Evolutionary conservation across 129 eudicot genomes (phyloP).

Genomic region (Ambrosia artemisiifolia): DNA sequence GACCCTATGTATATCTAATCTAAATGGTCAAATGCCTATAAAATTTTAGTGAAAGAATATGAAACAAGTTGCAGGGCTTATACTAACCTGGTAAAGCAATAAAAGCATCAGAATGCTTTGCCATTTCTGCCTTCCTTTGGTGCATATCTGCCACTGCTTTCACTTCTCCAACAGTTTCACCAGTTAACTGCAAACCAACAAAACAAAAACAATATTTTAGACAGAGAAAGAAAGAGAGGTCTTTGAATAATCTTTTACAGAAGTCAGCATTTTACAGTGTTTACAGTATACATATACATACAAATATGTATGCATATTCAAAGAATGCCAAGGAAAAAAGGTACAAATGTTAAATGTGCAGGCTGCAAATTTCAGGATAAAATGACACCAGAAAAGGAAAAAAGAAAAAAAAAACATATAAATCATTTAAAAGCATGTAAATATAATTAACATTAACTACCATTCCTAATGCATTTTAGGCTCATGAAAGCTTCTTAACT

Average conservation of each 20-base stretch:
- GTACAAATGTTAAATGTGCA: constrained; percentile 35
- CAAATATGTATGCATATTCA: constrained; percentile 15
- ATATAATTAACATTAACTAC: background rate
- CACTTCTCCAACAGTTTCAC: constrained; percentile 98
- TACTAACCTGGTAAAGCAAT: constrained; percentile 96
- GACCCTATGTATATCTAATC: background rate
- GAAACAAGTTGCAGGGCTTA: constrained; percentile 24
- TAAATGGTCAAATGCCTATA: constrained; percentile 12
- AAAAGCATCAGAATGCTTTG: constrained; percentile 96
- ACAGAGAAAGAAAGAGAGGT: constrained; percentile 31
- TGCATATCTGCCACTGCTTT: constrained; percentile 99
- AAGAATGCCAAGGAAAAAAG: constrained; percentile 59
- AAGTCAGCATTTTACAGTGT: constrained; percentile 27
- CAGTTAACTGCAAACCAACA: constrained; percentile 75
- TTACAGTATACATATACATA: constrained; percentile 22
- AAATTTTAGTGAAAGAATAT: constrained; percentile 36
- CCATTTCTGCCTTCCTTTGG: constrained; percentile 99
- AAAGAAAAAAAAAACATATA: constrained; percentile 23
- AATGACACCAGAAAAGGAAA: constrained; percentile 36
- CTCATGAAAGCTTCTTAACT: background rate
- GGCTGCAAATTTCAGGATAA: constrained; percentile 32
- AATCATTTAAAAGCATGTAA: constrained; percentile 24
- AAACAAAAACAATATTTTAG: background rate
- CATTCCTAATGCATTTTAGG: background rate
- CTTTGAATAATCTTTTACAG: constrained; percentile 29